Evolutionary conservation across 306 rosid species (phyloP), one percentile per base, ranked within the genome.

Genomic region (Prosopis cineraria): DNA sequence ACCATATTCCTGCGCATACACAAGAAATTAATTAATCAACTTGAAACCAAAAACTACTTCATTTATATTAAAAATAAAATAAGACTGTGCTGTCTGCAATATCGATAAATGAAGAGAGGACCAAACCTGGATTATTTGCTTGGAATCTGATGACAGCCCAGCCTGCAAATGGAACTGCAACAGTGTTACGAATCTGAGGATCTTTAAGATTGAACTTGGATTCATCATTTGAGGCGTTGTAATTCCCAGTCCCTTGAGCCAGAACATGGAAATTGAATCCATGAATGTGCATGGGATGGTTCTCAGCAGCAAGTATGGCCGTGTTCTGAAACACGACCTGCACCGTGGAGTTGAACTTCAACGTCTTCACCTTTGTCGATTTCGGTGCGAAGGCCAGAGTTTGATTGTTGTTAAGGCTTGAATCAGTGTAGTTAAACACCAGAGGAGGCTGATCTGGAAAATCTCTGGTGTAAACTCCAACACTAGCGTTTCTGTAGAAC

Each of bases 291-390:
- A 80, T 80, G 0, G 83, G 83, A 41, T 80, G 83, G 31, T 56
- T 80, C 59, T 80, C 79, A 0, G 37, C 37, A 0, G 2, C 7
- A 0, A 83, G 0, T 0, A 89, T 71, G 0, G 89, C 89, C 1
- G 87, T 83, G 69, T 87, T 85, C 53, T 87, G 93, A 13, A 81
- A 40, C 66, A 87, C 89, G 6, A 89, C 33, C 87, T 89, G 81
- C 44, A 89, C 89, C 7, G 81, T 85, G 0, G 91, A 80, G 47
- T 89, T 89, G 73, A 76, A 89, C 76, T 77, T 83, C 70, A 89
- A 40, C 10, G 43, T 83, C 84, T 83, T 85, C 48, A 72, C 87
- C 24, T 83, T 85, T 13, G 91, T 87, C 4, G 84, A 81, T 75
- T 87, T 89, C 0, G 85, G 85, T 0, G 89, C 91, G 3, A 22